Percentiles rank a stretch among this genome's conserved stretches.
Conservation (phyloP, 257 asterid genomes). For the Gentiana straminea region DNA sequence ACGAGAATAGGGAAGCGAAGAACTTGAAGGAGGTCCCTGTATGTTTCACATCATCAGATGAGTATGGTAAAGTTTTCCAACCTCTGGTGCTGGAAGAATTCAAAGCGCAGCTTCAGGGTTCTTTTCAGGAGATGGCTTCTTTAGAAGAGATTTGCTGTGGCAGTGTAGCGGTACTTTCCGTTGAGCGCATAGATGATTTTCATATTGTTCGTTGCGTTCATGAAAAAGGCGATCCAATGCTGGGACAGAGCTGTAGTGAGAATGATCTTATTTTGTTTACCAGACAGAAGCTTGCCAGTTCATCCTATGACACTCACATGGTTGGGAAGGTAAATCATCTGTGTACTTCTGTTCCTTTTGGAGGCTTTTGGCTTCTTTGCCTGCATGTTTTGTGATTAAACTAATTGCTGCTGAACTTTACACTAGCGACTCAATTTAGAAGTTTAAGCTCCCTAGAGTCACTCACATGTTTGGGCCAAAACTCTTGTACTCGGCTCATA, state of each 20-base stretch:
- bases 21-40: slow-evolving; percentile 84
- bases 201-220: slow-evolving; percentile 85
- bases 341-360: neutral
- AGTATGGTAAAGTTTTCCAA: slow-evolving; percentile 76
- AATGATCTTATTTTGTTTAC: slow-evolving; percentile 88
- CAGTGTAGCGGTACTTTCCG: slow-evolving; percentile 74
- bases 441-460: no score
- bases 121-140: slow-evolving; percentile 76
- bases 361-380: neutral
- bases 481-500: no score
- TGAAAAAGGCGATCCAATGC: slow-evolving; percentile 42
- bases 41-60: slow-evolving; percentile 70
- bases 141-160: slow-evolving; percentile 57
- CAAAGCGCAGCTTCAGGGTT: slow-evolving; percentile 80
- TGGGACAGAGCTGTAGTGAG: slow-evolving; percentile 54
- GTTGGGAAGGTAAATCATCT: slow-evolving; percentile 67
- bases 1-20: slow-evolving; percentile 28
- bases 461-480: no score
- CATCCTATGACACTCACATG: slow-evolving; percentile 54
- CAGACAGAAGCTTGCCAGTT: slow-evolving; percentile 48
- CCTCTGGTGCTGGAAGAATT: slow-evolving; percentile 89
- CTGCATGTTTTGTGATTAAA: neutral
- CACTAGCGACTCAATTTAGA: neutral
- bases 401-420: neutral
- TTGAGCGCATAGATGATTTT: slow-evolving; percentile 89